phyloP scores from a whole-genome alignment of 257 asterid genomes.

The Solanum chaucha region DNA sequence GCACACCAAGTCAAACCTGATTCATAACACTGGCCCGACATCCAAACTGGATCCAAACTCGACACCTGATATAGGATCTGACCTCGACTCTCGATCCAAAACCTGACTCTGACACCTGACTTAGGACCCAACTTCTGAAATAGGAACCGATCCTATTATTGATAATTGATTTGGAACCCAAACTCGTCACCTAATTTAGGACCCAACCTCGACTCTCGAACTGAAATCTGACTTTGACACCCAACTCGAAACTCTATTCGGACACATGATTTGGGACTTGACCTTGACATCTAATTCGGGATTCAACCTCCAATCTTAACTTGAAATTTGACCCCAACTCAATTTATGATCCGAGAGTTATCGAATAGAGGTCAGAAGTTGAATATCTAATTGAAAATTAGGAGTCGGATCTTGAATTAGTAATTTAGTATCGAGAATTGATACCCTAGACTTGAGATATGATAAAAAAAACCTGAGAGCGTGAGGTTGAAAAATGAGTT shows the following conservation, averaged over 20 bases:
- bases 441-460: too few species aligned
- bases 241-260: background rate
- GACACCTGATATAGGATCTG: background rate
- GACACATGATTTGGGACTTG: background rate
- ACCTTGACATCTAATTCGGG: background rate
- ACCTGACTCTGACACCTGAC: background rate
- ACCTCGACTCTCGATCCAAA: background rate
- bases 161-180: background rate
- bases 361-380: background rate
- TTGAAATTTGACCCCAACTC: background rate
- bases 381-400: background rate
- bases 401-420: background rate
- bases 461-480: too few species aligned
- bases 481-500: too few species aligned
- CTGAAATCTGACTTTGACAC: background rate
- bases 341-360: background rate
- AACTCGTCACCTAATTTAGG: background rate
- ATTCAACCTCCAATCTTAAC: background rate
- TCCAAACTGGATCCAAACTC: background rate
- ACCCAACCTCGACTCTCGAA: background rate
- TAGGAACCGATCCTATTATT: background rate
- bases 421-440: background rate
- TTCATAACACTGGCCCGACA: background rate
- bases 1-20: background rate
- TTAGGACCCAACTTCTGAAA: too few species aligned